A percentile compares a stretch with the other conserved stretches of the same genome.
Conservation (phyloP, 306 rosid species). For the Echinosophora koreensis region DNA sequence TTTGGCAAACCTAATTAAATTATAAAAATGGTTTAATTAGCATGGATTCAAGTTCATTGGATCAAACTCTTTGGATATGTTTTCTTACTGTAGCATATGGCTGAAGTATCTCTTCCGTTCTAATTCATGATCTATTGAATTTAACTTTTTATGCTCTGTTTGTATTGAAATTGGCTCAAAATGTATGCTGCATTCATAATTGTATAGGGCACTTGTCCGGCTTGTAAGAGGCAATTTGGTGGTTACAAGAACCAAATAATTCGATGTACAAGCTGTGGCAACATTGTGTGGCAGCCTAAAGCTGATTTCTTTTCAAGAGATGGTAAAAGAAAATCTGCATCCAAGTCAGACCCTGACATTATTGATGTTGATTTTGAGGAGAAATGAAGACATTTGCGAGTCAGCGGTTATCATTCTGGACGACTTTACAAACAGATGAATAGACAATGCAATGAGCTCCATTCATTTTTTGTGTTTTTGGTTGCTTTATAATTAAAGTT, state of each 20-base stretch:
- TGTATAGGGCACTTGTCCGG: slow-evolving; percentile 88
- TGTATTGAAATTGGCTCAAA: slow-evolving; percentile 28
- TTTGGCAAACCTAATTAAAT: no score
- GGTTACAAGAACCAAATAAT: slow-evolving; percentile 87
- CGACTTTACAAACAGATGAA: slow-evolving; percentile 29
- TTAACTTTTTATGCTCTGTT: neutral
- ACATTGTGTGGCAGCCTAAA: slow-evolving; percentile 96
- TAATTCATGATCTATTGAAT: slow-evolving; percentile 20
- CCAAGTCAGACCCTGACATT: slow-evolving; percentile 77
- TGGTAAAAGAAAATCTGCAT: slow-evolving; percentile 53
- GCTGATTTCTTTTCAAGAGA: slow-evolving; percentile 70
- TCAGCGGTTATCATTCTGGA: slow-evolving; percentile 18
- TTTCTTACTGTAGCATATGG: slow-evolving; percentile 19
- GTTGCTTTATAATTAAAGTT: slow-evolving; percentile 20
- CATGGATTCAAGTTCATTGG: neutral
- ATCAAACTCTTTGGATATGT: neutral
- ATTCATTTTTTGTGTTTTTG: neutral
- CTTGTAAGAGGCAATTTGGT: slow-evolving; percentile 83
- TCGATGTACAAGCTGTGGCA: slow-evolving; percentile 83
- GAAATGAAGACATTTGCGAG: slow-evolving; percentile 58
- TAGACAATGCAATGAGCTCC: neutral
- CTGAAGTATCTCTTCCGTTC: neutral
- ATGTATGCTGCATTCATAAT: slow-evolving; percentile 18
- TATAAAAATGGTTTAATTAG: neutral
- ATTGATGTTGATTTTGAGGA: slow-evolving; percentile 98